Base-by-base conservation (phyloP, 306 rosid species). In the Adenanthera pavonina region DNA sequence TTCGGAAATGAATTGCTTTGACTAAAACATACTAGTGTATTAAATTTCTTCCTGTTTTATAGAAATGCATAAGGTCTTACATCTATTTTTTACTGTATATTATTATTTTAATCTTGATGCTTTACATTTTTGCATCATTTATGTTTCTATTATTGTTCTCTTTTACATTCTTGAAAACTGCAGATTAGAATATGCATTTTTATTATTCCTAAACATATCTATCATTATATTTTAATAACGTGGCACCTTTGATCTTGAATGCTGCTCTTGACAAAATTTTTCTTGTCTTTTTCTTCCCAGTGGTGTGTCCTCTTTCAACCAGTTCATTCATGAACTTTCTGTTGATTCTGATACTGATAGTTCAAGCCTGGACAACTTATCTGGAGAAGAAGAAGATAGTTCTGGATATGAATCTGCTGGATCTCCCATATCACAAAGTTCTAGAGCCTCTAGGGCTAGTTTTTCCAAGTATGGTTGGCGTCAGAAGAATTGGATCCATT, bases 301-400 rank as follows among this genome's bases (percentile, higher is more conserved):
- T 81, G 98, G 99, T 0, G 99, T 91, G 76, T 95, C 99, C 35
- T 93, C 97, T 76, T 95, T 95, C 97, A 95, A 95, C 79, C 94
- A 83, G 75, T 87, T 91, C 78, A 87, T 95, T 64, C 94, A 95
- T 56, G 97, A 95, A 75, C 90, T 95, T 67, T 90, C 99, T 52
- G 87, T 93, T 94, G 99, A 90, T 87, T 91, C 99, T 53, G 97
- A 93, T 89, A 76, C 89, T 48, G 97, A 93, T 89, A 76, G 87
- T 70, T 95, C 99, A 25, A 89, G 90, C 75, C 57, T 54, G 14
- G 99, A 86, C n/a, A 85, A 86, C 82, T 88, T 89, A 60, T 92
- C 94, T 14, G 93, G 79, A 48, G 97, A 93, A 53, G 97, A 93
- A 53, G 97, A 95, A 83, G 95, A 89, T 86, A 87, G 80, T 79